phyloP scores from a whole-genome alignment of 164 flowering plant genomes.

The Tetracentron sinense region DNA sequence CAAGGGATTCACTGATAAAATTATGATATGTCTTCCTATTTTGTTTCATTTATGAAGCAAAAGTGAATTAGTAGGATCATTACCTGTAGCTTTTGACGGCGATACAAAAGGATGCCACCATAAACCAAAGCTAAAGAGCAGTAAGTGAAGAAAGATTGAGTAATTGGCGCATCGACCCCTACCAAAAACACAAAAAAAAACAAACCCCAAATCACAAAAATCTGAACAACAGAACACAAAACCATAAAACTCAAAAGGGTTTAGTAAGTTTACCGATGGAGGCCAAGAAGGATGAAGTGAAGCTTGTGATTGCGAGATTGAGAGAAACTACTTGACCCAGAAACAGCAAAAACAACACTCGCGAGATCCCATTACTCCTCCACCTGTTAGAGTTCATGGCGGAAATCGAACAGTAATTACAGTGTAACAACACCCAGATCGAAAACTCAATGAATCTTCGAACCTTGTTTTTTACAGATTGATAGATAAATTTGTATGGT shows the following conservation, averaged over 20 bases:
- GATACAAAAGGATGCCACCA: constrained; percentile 51
- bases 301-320: constrained; percentile 34
- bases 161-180: constrained; percentile 72
- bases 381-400: constrained; percentile 24
- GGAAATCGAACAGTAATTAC: neutral
- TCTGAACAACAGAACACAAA: neutral
- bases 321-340: constrained; percentile 62
- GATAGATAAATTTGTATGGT: too few species aligned
- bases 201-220: neutral
- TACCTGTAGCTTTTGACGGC: constrained; percentile 53
- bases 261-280: constrained; percentile 30
- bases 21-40: too few species aligned
- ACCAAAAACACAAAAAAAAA: constrained; percentile 10
- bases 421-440: neutral
- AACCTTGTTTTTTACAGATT: too few species aligned
- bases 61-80: neutral
- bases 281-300: constrained; percentile 54
- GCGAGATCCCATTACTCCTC: constrained; percentile 20
- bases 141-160: constrained; percentile 57
- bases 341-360: constrained; percentile 22
- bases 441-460: too few species aligned
- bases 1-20: too few species aligned
- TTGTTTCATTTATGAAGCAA: neutral
- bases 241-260: neutral
- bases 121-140: constrained; percentile 52